These are phyloP conservation scores for Pyricularia sp. DNA, from an alignment of 2,329 filamentous ascomycete genomes.

Conservation along the genomic window DNA sequence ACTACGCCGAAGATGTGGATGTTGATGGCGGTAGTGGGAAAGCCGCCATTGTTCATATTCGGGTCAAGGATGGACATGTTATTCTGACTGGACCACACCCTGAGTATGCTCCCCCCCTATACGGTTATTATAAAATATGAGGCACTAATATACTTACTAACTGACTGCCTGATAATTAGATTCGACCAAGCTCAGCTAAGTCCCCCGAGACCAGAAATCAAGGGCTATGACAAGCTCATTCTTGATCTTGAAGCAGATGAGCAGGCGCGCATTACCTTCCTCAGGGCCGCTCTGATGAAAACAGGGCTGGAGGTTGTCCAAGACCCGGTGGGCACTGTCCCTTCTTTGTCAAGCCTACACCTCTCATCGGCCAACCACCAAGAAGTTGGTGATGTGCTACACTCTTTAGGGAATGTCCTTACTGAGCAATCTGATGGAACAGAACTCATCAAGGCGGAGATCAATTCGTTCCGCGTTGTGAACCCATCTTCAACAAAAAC, in stretches of 20 bases:
- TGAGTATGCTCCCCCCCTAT: conserved; percentile 48
- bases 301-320: conserved; percentile 72
- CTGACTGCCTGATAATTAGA: neutral
- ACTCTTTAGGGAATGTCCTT: conserved; percentile 58
- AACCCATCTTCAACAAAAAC: conserved; percentile 5
- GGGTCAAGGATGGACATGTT: conserved; percentile 69
- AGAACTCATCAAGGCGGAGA: conserved; percentile 69
- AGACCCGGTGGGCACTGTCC: conserved; percentile 53
- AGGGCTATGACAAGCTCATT: conserved; percentile 63
- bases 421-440: conserved; percentile 47
- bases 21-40: conserved; percentile 65
- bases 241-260: conserved; percentile 61
- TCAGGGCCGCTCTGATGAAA: conserved; percentile 71
- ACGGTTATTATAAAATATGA: neutral
- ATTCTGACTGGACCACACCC: conserved; percentile 85
- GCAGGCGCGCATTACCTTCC: conserved; percentile 58
- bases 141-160: neutral
- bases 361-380: conserved; percentile 60
- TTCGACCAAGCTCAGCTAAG: neutral
- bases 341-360: conserved; percentile 72
- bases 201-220: conserved; percentile 53
- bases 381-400: conserved; percentile 59
- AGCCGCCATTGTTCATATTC: conserved; percentile 77
- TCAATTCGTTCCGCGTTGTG: conserved; percentile 74
- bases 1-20: conserved; percentile 63